phyloP scores from a whole-genome alignment of 2,329 filamentous ascomycete species.

The Pseudocercospora ulei region DNA sequence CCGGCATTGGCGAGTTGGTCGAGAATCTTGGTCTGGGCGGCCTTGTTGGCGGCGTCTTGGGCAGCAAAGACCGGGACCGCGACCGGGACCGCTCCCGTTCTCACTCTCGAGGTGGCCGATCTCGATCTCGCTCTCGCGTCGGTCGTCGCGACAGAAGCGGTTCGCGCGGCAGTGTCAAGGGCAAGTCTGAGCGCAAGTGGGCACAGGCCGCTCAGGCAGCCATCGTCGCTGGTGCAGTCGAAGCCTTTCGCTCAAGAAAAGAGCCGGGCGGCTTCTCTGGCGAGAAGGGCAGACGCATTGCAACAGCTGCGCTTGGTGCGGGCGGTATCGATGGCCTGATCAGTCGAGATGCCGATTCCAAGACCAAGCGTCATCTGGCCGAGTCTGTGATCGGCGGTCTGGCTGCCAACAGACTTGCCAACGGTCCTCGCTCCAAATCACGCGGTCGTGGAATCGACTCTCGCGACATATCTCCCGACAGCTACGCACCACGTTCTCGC shows the following conservation, averaged over 20 bases:
- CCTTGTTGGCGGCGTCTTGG: conserved; percentile 43
- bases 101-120: conserved; percentile 44
- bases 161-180: conserved; percentile 41
- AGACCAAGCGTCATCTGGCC: conserved; percentile 68
- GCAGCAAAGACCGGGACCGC: conserved; percentile 49
- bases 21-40: conserved; percentile 51
- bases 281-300: conserved; percentile 80
- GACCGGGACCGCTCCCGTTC: conserved; percentile 53
- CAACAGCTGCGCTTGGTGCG: conserved; percentile 76
- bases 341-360: conserved; percentile 58
- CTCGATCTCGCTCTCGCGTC: conserved; percentile 42
- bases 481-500: conserved; percentile 48
- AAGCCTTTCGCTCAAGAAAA: conserved; percentile 83
- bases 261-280: conserved; percentile 83
- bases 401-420: conserved; percentile 73
- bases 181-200: conserved; percentile 56
- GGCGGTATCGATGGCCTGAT: conserved; percentile 74
- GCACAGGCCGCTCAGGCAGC: conserved; percentile 82
- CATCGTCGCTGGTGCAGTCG: conserved; percentile 76
- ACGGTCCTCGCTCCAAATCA: conserved; percentile 63
- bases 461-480: conserved; percentile 36
- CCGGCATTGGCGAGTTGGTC: conserved; percentile 53
- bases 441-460: conserved; percentile 38
- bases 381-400: conserved; percentile 85
- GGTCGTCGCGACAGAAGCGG: conserved; percentile 47